Conservation (phyloP, 2,329 filamentous ascomycete genomes). For the Alternaria metachromatica region DNA sequence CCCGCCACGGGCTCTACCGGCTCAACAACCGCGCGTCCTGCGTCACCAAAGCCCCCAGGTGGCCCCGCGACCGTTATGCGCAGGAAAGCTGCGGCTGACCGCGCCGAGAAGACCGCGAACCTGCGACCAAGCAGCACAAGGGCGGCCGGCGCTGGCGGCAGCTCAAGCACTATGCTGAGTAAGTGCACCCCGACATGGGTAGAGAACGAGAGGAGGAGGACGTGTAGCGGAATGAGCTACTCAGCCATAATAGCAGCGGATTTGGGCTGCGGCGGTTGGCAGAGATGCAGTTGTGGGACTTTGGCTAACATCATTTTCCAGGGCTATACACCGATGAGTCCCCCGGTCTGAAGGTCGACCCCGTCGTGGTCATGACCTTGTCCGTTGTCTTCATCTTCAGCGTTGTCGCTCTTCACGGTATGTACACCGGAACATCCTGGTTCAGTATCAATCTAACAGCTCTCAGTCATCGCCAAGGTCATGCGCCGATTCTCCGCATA, state of each 20-base stretch:
- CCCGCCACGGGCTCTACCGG: slow-evolving; percentile 60
- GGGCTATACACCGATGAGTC: slow-evolving; percentile 98
- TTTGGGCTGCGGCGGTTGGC: neutral
- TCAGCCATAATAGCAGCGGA: neutral
- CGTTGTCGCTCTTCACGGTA: slow-evolving; percentile 96
- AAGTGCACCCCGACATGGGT: slow-evolving; percentile 53
- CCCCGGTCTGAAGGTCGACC: slow-evolving; percentile 95
- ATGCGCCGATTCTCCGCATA: slow-evolving; percentile 81
- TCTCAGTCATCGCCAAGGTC: slow-evolving; percentile 88
- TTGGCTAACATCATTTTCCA: slow-evolving; percentile 47
- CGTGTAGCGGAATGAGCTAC: neutral
- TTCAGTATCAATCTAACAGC: slow-evolving; percentile 19
- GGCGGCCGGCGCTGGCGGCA: slow-evolving; percentile 91
- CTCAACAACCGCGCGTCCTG: slow-evolving; percentile 75
- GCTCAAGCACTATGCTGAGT: slow-evolving; percentile 98
- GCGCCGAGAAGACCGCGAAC: slow-evolving; percentile 97
- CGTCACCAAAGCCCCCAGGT: slow-evolving; percentile 87
- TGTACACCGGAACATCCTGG: slow-evolving; percentile 40
- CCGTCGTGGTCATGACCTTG: slow-evolving; percentile 94
- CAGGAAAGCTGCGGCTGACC: slow-evolving; percentile 92
- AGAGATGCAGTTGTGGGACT: neutral
- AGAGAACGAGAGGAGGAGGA: neutral
- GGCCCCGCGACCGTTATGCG: slow-evolving; percentile 95
- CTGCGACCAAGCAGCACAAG: slow-evolving; percentile 89
- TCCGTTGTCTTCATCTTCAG: slow-evolving; percentile 99